Conservation (phyloP, 768 basidiomycete genomes). For the Glaciozyma antarctica region DNA sequence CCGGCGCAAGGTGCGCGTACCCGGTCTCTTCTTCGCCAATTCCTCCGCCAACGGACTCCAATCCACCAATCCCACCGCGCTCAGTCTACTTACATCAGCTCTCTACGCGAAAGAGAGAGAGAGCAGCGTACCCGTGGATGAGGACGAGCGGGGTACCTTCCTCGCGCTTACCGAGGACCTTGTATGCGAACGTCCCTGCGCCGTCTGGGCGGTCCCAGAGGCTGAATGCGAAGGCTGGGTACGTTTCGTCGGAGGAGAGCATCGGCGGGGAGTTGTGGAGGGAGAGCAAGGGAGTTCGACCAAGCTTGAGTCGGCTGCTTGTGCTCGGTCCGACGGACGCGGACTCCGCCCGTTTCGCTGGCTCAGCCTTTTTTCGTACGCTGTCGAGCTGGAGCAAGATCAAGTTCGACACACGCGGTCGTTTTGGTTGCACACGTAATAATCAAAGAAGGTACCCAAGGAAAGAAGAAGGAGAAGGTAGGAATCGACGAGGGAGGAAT, state of each 20-base stretch:
- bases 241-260: background rate
- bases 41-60: constrained; percentile 18
- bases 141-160: constrained; percentile 18
- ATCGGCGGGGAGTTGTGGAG: background rate
- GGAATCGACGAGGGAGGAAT: no score
- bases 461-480: no score
- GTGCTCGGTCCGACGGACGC: background rate
- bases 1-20: no score
- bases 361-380: no score
- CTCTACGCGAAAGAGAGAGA: no score
- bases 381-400: no score
- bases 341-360: no score
- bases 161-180: constrained; percentile 10
- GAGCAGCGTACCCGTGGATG: constrained; percentile 16
- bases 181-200: constrained; percentile 17
- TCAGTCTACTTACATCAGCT: background rate
- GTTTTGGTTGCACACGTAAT: no score
- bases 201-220: constrained; percentile 15
- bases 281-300: background rate
- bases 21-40: constrained; percentile 7
- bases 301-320: background rate
- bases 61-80: constrained; percentile 23
- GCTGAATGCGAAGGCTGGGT: constrained; percentile 5
- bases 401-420: background rate
- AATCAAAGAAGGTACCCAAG: no score